Evolutionary conservation across 306 rosid species (phyloP), one percentile per base, ranked within the genome.

Genomic region (Cucurbita maxima): DNA sequence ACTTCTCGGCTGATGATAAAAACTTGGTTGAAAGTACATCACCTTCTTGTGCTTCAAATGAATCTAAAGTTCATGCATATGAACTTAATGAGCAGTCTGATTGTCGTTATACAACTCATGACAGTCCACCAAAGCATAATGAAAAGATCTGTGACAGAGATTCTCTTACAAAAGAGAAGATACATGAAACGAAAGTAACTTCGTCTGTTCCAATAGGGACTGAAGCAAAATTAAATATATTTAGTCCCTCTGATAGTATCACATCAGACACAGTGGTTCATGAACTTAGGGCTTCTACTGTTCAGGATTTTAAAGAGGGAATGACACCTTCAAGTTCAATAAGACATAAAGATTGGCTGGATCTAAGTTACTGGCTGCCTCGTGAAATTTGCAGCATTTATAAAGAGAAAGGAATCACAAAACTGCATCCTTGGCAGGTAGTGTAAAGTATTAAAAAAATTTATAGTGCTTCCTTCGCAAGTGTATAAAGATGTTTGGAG

Each of bases 401-500:
- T 81, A 83, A 86, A 80, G 87, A 79, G 79, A 94, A 76, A 84
- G 97, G 98, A 84, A 89, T 94, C 73, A 82, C 85, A 43, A 90
- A 86, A 79, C 86, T 94, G 72, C 91, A 94, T 79, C 80, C 80
- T 54, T 94, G 98, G 98, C 98, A 94, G 97, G 97, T 90, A 88
- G 66, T 5, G 6, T 37, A 82, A 45, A 73, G 57, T 54, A 75
- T 72, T 47, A 50, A 57, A 5, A 59, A 74, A 56, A 60, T 67
- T 74, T 76, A 53, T 48, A 34, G 5, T 71, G 59, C 62, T n/a
- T 38, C 37, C 45, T 11, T 71, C 12, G 48, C 6, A 71, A 15
- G 48, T 15, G 44, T 73, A 53, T 36, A 12, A 30, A 56, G 12
- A 73, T 30, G 14, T 73, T 19, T 58, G 34, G 75, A 51, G 30